Base-by-base conservation (phyloP, 208 protist genomes). In the Wallacemonas rigidus region DNA sequence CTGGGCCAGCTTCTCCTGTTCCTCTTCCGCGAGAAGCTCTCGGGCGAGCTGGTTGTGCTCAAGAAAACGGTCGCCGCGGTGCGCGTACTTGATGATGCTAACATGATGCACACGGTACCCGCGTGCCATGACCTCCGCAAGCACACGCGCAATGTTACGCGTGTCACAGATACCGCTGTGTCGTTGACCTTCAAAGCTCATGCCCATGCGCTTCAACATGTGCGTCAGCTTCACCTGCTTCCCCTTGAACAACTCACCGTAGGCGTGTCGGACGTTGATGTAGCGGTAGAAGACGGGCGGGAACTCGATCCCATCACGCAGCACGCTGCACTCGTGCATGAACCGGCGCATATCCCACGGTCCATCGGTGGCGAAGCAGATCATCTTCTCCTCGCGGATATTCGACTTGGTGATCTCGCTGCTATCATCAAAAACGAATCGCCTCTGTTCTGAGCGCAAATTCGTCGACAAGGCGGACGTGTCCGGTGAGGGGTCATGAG, bases 321-420 rank as follows among this genome's bases (percentile, higher is more conserved):
- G 43, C 35, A 97, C 91, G 60, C 82, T 82, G 82, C 90, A 95
- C 71, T 93, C 82, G 69, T 89, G 77, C 91, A 96, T 94, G 71
- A 97, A 96, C 60, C 87, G 83, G 3, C 91, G 88, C 91, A 97
- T 94, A 73, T 97, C 93, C 91, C 91, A 95, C 63, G 89, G 91
- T 0, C 93, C 91, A 69, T 97, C 91, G 1, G 93, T 97, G 9
- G 81, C 90, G 63, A 97, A 81, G 73, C 88, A 94, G 3, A 95
- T 60, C 88, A 87, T 92, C 67, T 77, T 71, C 77, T 95, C 93
- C 45, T 77, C 75, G 9, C 47, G 36, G 5, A 60, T 51, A 17
- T 74, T 74, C 39, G 51, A 65, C 67, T 35, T 72, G 1, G 53
- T 63, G 61, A 39, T 70, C 11, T 70, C 56, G n/a, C 76, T 86